Conservation (phyloP, 2,329 filamentous ascomycete genomes). For the Aspergillus brunneoviolaceus region DNA sequence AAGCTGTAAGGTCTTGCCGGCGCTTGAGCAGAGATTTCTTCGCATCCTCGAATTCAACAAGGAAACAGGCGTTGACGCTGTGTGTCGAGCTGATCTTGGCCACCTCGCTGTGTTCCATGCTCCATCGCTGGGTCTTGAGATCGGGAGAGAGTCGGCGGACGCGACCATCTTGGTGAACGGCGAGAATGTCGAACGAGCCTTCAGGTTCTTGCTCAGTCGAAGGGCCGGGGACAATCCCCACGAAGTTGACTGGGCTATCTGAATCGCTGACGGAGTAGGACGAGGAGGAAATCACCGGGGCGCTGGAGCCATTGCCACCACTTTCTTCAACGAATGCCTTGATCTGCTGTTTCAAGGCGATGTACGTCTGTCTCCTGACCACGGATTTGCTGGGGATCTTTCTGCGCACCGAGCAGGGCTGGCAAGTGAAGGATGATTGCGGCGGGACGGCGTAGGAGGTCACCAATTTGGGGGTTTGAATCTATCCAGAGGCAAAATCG, state of each 20-base stretch:
- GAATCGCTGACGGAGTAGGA: conserved; percentile 40
- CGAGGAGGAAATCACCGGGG: conserved; percentile 39
- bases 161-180: conserved; percentile 46
- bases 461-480: conserved; percentile 60
- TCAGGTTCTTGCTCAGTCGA: conserved; percentile 24
- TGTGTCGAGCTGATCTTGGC: conserved; percentile 28
- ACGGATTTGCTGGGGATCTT: conserved; percentile 45
- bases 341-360: conserved; percentile 51
- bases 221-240: conserved; percentile 38
- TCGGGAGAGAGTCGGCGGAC: conserved; percentile 43
- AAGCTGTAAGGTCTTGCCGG: conserved; percentile 40
- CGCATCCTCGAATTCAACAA: conserved; percentile 43
- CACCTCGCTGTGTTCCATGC: conserved; percentile 35
- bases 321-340: conserved; percentile 56
- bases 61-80: conserved; percentile 37
- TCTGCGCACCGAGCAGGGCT: conserved; percentile 59
- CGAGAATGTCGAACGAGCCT: conserved; percentile 41
- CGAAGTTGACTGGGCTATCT: conserved; percentile 37
- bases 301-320: conserved; percentile 30
- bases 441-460: conserved; percentile 63
- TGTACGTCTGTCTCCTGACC: conserved; percentile 58
- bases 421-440: conserved; percentile 56
- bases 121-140: conserved; percentile 42
- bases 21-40: conserved; percentile 41
- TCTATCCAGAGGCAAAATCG: conserved; percentile 39